Evolutionary conservation across 2,329 filamentous ascomycete genomes (phyloP).

Genomic region (Aspergillus awamori): DNA sequence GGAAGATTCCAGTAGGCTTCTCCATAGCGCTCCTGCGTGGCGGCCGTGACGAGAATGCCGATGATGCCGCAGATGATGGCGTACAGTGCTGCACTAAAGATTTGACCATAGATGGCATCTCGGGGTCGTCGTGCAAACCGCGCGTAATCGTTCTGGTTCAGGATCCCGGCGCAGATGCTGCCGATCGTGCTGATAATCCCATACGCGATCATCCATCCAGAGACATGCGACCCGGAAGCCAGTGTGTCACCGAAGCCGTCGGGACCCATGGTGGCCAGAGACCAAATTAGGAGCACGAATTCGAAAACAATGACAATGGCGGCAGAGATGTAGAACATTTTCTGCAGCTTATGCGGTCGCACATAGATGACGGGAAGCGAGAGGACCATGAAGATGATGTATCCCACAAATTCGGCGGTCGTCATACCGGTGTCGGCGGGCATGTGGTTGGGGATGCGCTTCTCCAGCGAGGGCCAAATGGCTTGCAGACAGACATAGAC

Average conservation of each 20-base stretch:
- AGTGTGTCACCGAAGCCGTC: conserved; percentile 25
- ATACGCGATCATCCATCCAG: conserved; percentile 30
- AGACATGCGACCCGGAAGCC: background rate
- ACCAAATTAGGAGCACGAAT: conserved; percentile 49
- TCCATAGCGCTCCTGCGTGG: conserved; percentile 31
- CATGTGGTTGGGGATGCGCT: conserved; percentile 48
- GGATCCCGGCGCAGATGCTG: conserved; percentile 33
- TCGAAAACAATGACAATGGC: conserved; percentile 47
- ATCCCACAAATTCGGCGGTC: conserved; percentile 49
- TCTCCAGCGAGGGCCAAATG: conserved; percentile 49
- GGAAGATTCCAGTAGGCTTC: conserved; percentile 31
- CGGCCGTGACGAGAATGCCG: conserved; percentile 35
- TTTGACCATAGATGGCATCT: conserved; percentile 29
- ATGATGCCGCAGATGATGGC: conserved; percentile 27
- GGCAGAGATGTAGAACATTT: conserved; percentile 48
- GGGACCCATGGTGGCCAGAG: conserved; percentile 48
- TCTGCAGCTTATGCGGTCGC: conserved; percentile 48
- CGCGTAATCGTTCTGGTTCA: conserved; percentile 38
- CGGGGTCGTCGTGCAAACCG: conserved; percentile 29
- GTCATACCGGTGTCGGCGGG: conserved; percentile 49
- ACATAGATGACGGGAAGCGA: conserved; percentile 52
- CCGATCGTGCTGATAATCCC: conserved; percentile 38
- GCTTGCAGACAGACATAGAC: conserved; percentile 52
- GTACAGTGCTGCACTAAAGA: conserved; percentile 27
- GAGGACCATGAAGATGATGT: conserved; percentile 50